Conservation (phyloP, 2,329 filamentous ascomycete genomes). For the Dryadomyces sulphureus region DNA sequence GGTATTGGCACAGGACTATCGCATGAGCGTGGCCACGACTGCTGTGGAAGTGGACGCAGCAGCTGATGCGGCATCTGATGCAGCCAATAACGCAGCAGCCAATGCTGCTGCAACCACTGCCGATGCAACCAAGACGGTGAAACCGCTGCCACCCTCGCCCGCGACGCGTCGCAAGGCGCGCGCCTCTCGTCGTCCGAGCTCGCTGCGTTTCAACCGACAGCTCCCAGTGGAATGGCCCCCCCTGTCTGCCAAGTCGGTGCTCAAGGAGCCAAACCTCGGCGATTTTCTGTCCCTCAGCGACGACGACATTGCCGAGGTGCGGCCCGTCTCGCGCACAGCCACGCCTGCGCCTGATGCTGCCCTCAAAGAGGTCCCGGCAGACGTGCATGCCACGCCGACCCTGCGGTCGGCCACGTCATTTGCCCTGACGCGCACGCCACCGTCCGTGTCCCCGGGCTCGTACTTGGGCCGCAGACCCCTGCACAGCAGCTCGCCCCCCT, state of each 20-base stretch:
- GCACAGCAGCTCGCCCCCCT: conserved; percentile 11
- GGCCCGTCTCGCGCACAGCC: background rate
- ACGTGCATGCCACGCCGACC: background rate
- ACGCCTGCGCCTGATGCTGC: background rate
- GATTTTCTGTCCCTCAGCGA: conserved; percentile 41
- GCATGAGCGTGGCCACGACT: background rate
- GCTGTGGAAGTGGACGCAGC: background rate
- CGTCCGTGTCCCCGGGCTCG: background rate
- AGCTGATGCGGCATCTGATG: background rate
- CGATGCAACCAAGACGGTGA: too few relatives aligned
- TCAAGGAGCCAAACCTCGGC: conserved; percentile 35
- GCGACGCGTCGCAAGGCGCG: conserved; percentile 8
- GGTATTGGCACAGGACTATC: background rate
- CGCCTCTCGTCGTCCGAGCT: conserved; percentile 2
- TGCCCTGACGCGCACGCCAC: background rate
- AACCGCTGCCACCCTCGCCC: background rate
- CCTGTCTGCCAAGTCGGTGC: conserved; percentile 18
- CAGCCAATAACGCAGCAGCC: background rate
- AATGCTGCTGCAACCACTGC: background rate
- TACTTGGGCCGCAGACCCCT: background rate
- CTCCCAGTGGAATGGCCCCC: conserved; percentile 5
- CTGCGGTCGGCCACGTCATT: background rate
- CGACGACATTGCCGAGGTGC: conserved; percentile 40
- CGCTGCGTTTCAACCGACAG: conserved; percentile 7
- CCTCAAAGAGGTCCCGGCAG: background rate